Percentiles rank a stretch among this genome's conserved stretches.
phyloP scores from a whole-genome alignment of 2,329 filamentous ascomycete genomes.

The Calonectria multiphialidica region DNA sequence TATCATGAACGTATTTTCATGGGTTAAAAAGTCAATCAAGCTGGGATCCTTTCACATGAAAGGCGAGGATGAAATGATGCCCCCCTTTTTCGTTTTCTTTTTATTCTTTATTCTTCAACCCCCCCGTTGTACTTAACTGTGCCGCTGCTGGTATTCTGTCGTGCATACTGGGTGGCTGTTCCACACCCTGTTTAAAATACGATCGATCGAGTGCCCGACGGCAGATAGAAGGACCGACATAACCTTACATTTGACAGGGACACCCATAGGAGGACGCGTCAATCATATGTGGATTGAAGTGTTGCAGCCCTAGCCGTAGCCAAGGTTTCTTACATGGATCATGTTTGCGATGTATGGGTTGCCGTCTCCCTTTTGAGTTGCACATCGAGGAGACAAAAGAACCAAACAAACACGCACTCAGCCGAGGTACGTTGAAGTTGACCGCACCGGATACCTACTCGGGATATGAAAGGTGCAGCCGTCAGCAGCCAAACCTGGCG shows the following conservation, averaged over 20 bases:
- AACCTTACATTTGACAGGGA: not conserved
- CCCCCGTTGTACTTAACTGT: no score
- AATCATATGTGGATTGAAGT: not conserved
- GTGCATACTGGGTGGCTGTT: not conserved
- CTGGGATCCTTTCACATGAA: not conserved
- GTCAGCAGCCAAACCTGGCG: constrained; percentile 11
- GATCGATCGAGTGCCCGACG: constrained; percentile 5
- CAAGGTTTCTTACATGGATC: not conserved
- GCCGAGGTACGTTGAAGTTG: constrained; percentile 4
- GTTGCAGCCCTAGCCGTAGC: not conserved
- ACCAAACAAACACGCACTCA: constrained; percentile 8
- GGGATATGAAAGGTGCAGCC: constrained; percentile 2
- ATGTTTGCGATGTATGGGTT: not conserved
- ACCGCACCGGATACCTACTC: not conserved
- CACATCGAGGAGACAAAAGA: not conserved
- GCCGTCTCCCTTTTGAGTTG: not conserved
- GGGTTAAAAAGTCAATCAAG: not conserved
- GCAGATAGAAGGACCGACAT: not conserved
- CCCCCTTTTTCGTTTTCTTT: not conserved
- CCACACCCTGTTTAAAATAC: not conserved
- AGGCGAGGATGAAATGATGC: not conserved
- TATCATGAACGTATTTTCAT: not conserved
- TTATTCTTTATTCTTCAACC: no score
- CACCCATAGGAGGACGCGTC: not conserved
- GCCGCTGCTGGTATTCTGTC: no score